A percentile compares a stretch with the other conserved stretches of the same genome.
phyloP scores from a whole-genome alignment of 75 land plant species.

The Isoetes taiwanensis region DNA sequence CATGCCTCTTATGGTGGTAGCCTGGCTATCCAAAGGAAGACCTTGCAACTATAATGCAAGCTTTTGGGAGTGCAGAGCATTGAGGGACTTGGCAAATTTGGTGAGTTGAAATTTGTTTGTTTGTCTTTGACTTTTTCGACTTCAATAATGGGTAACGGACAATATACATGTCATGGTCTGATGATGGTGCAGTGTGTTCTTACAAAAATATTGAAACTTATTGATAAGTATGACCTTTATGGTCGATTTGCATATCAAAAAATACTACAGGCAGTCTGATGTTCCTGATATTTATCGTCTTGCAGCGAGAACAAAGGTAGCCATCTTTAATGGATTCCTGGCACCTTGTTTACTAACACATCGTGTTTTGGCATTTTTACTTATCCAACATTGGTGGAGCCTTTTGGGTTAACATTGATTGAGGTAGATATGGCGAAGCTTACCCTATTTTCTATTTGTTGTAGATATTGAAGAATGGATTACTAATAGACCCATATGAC shows the following conservation, averaged over 20 bases:
- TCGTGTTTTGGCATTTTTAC: not conserved
- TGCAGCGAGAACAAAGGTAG: conserved; percentile 1
- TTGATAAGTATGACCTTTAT: conserved; percentile 5
- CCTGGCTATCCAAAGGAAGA: no score
- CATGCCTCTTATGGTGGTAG: conserved; percentile 4
- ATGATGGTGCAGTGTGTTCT: not conserved
- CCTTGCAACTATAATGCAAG: not conserved
- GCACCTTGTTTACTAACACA: no score
- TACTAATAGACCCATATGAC: not conserved
- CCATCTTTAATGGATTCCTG: not conserved
- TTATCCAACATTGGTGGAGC: conserved; percentile 1
- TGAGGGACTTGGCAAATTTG: conserved; percentile 1
- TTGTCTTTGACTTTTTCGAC: not conserved
- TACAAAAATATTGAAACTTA: not conserved
- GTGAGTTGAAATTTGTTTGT: not conserved
- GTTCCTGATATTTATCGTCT: conserved; percentile 6
- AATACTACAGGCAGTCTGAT: not conserved
- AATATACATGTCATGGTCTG: conserved; percentile 2
- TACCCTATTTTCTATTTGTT: no score
- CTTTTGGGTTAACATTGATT: conserved; percentile 1
- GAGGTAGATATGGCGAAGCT: not conserved
- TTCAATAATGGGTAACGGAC: not conserved
- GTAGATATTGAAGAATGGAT: not conserved
- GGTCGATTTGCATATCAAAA: conserved; percentile 1
- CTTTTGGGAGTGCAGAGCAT: no score